phyloP scores from a whole-genome alignment of 2,329 filamentous ascomycete species.

The Lithohypha guttulata region DNA sequence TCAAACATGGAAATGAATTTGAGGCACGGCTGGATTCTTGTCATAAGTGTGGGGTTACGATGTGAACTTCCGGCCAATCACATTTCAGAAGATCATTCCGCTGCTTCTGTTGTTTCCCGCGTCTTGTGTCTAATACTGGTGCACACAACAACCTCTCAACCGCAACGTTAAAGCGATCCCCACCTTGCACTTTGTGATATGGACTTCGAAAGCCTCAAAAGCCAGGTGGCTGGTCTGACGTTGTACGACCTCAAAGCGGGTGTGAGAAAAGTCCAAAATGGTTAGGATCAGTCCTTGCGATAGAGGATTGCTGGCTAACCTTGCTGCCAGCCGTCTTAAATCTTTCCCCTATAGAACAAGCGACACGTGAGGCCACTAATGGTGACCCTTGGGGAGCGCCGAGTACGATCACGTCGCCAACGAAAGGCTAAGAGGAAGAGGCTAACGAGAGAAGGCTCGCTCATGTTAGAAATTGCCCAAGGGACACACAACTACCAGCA shows the following conservation, averaged over 20 bases:
- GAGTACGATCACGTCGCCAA: background rate
- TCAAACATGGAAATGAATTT: too few species aligned
- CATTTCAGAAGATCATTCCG: too few species aligned
- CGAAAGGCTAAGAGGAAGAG: background rate
- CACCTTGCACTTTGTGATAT: too few species aligned
- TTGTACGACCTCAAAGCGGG: slow-evolving; percentile 93
- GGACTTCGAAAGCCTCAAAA: slow-evolving; percentile 78
- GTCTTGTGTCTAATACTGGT: too few species aligned
- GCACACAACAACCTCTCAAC: too few species aligned
- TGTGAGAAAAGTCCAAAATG: slow-evolving; percentile 94
- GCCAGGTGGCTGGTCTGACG: slow-evolving; percentile 80
- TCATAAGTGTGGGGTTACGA: too few species aligned
- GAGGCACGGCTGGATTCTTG: too few species aligned
- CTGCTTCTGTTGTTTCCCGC: too few species aligned
- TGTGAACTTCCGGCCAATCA: too few species aligned
- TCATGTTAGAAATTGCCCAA: slow-evolving; percentile 97
- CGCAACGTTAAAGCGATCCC: too few species aligned
- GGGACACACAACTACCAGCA: slow-evolving; percentile 96
- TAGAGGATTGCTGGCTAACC: slow-evolving; percentile 3
- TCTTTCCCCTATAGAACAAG: slow-evolving; percentile 84
- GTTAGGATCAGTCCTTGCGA: slow-evolving; percentile 43
- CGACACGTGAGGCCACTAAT: slow-evolving; percentile 87
- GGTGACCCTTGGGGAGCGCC: slow-evolving; percentile 89
- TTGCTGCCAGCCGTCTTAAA: slow-evolving; percentile 73
- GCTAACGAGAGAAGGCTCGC: slow-evolving; percentile 47